phyloP scores from a whole-genome alignment of 345 rosid species.

The Camelina hispida region DNA sequence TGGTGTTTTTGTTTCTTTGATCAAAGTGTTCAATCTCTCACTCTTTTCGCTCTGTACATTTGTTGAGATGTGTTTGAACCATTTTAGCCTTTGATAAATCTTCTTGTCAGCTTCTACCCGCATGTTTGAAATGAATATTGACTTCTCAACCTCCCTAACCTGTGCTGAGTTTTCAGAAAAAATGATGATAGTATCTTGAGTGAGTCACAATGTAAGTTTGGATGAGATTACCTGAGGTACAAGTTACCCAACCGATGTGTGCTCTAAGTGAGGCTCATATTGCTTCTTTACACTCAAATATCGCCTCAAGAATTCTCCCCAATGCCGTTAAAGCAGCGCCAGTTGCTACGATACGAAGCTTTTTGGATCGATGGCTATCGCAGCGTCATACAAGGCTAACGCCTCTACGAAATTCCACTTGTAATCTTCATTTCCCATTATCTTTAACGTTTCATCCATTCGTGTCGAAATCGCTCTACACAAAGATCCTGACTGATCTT shows the following conservation, averaged over 20 bases:
- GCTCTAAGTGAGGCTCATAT: constrained; percentile 80
- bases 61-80: constrained; percentile 63
- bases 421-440: constrained; percentile 97
- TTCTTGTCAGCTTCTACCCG: constrained; percentile 78
- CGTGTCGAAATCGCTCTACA: constrained; percentile 85
- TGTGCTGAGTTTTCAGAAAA: constrained; percentile 22
- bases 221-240: constrained; percentile 63
- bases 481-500: constrained; percentile 53
- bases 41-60: constrained; percentile 72
- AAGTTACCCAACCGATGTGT: constrained; percentile 82
- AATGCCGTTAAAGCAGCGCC: constrained; percentile 83
- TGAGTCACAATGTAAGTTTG: constrained; percentile 12
- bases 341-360: constrained; percentile 89
- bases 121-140: constrained; percentile 73
- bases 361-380: constrained; percentile 78
- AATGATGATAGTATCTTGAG: background rate
- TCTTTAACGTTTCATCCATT: constrained; percentile 91
- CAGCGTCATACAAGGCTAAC: constrained; percentile 85
- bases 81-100: constrained; percentile 66
- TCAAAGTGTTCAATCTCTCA: constrained; percentile 65
- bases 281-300: constrained; percentile 90
- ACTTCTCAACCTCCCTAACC: constrained; percentile 91
- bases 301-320: constrained; percentile 83
- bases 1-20: constrained; percentile 65
- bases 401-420: constrained; percentile 88